These are phyloP conservation scores for Trichoderma hamatum DNA, from an alignment of 2,329 filamentous ascomycete genomes.

Conservation along the genomic window DNA sequence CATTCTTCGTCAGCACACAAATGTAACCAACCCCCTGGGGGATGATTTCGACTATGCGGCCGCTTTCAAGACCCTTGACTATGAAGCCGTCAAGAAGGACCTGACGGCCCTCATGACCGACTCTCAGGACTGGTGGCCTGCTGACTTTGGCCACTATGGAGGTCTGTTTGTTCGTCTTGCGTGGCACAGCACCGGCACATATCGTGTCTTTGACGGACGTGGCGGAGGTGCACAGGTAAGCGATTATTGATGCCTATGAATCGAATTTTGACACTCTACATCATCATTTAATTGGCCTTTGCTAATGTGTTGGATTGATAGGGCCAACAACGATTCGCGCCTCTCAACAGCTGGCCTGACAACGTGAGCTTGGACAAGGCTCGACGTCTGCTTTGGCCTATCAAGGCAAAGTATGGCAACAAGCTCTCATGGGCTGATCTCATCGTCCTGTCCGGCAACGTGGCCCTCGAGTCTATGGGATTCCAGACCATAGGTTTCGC, in stretches of 20 bases:
- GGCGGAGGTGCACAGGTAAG: slow-evolving; percentile 66
- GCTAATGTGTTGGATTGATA: background rate
- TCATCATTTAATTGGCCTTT: background rate
- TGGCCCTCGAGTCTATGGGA: slow-evolving; percentile 76
- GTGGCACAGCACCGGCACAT: slow-evolving; percentile 76
- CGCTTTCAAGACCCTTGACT: slow-evolving; percentile 68
- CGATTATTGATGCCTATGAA: background rate
- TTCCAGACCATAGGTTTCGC: slow-evolving; percentile 74
- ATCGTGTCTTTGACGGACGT: slow-evolving; percentile 71
- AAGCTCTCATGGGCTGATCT: slow-evolving; percentile 83
- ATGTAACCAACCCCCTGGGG: slow-evolving; percentile 64
- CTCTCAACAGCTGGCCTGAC: slow-evolving; percentile 80
- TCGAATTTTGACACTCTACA: background rate
- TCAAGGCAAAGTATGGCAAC: slow-evolving; percentile 84
- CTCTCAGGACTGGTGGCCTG: slow-evolving; percentile 81
- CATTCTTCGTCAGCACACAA: slow-evolving; percentile 72
- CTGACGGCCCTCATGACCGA: slow-evolving; percentile 72
- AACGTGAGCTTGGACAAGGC: slow-evolving; percentile 80
- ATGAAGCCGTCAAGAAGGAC: slow-evolving; percentile 69
- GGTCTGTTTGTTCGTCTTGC: slow-evolving; percentile 80
- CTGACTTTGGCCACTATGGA: slow-evolving; percentile 80
- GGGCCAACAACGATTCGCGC: slow-evolving; percentile 71
- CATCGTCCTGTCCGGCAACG: slow-evolving; percentile 71
- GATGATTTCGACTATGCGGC: slow-evolving; percentile 71
- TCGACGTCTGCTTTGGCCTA: slow-evolving; percentile 75